A percentile compares a stretch with the other conserved stretches of the same genome.
phyloP scores from a whole-genome alignment of 208 protist genomes.

The Perkinsela sp. region DNA sequence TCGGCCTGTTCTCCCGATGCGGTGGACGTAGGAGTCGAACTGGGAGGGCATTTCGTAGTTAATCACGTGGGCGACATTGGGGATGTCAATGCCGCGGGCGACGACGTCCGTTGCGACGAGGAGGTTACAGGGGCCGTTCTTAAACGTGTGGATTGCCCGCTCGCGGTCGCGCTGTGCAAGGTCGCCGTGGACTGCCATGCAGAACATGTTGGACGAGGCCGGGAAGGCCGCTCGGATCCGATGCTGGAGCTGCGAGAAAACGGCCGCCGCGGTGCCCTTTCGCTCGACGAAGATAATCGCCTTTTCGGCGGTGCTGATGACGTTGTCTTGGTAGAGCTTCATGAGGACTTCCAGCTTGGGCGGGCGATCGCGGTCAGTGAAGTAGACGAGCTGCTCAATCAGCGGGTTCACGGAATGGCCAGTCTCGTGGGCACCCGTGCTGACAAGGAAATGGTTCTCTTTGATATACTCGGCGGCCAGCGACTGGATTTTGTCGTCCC shows the following conservation, averaged over 20 bases:
- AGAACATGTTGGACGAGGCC: slow-evolving; percentile 23
- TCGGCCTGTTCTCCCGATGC: slow-evolving; percentile 73
- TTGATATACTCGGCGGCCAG: slow-evolving; percentile 57
- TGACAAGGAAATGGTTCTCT: slow-evolving; percentile 33
- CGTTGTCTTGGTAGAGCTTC: slow-evolving; percentile 34
- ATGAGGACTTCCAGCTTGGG: slow-evolving; percentile 25
- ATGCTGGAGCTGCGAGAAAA: slow-evolving; percentile 7
- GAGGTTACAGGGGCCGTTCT: slow-evolving; percentile 36
- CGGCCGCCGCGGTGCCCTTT: slow-evolving; percentile 44
- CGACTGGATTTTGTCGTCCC: slow-evolving; percentile 38
- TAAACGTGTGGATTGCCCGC: slow-evolving; percentile 55
- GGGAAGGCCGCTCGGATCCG: slow-evolving; percentile 19
- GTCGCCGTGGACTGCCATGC: slow-evolving; percentile 74
- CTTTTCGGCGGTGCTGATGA: slow-evolving; percentile 46
- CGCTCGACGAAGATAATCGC: slow-evolving; percentile 69
- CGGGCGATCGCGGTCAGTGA: slow-evolving; percentile 15
- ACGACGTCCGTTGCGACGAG: slow-evolving; percentile 76
- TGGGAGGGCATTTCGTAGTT: slow-evolving; percentile 67
- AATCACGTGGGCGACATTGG: slow-evolving; percentile 66
- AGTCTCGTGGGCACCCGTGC: slow-evolving; percentile 40
- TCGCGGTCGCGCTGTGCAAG: slow-evolving; percentile 63
- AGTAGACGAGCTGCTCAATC: slow-evolving; percentile 39
- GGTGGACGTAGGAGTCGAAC: slow-evolving; percentile 77
- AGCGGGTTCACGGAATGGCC: slow-evolving; percentile 43
- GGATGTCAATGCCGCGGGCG: slow-evolving; percentile 73